These are phyloP conservation scores for Vanderwaltozyma verrucispora DNA, from an alignment of 805 yeast species.

Conservation along the genomic window DNA sequence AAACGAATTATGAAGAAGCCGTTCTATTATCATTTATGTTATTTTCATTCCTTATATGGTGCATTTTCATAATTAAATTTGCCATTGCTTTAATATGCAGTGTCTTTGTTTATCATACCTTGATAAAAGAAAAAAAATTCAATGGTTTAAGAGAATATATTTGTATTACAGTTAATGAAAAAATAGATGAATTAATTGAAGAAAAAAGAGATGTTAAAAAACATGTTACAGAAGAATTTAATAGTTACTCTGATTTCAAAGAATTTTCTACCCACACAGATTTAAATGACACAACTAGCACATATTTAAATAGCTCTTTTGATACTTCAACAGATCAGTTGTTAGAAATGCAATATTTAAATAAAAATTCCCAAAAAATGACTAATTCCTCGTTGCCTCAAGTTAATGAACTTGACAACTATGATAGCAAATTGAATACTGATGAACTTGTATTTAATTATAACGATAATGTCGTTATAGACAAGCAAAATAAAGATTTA, in stretches of 20 bases:
- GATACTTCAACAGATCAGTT: conserved; percentile 1
- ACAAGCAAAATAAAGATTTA: background rate
- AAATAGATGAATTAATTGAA: conserved; percentile 36
- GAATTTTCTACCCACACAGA: too few relatives aligned
- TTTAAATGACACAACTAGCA: too few relatives aligned
- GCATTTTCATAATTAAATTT: conserved; percentile 50
- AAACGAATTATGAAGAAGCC: conserved; percentile 52
- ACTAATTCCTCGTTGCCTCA: background rate
- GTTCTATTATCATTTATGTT: conserved; percentile 68
- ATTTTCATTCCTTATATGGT: conserved; percentile 65
- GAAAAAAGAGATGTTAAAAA: conserved; percentile 4
- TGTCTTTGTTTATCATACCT: conserved; percentile 40
- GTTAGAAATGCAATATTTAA: conserved; percentile 1
- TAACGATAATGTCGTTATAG: background rate
- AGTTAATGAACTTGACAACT: background rate
- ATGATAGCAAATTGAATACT: background rate
- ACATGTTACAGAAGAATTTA: background rate
- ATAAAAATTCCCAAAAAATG: background rate
- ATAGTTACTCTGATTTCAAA: too few relatives aligned
- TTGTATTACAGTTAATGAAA: conserved; percentile 46
- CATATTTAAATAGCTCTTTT: background rate
- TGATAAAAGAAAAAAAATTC: conserved; percentile 31
- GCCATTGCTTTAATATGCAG: conserved; percentile 42
- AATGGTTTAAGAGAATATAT: conserved; percentile 49
- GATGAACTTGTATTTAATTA: background rate